A percentile compares a stretch with the other conserved stretches of the same genome.
Conservation (phyloP, 2,329 filamentous ascomycete genomes). For the Botrytis porri region DNA sequence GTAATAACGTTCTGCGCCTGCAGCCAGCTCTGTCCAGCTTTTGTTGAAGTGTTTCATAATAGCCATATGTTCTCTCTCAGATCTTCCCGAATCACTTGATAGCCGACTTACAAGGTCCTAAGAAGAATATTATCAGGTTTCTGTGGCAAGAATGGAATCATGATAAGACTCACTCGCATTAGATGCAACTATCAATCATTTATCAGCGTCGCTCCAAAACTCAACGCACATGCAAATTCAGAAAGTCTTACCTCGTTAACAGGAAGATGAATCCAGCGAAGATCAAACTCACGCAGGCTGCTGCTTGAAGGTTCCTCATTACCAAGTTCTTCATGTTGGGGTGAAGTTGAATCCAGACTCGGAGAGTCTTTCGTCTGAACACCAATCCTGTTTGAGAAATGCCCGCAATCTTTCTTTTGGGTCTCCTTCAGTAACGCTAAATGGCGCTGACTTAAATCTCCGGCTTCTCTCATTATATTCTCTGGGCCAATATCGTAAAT, state of each 20-base stretch:
- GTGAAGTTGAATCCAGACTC: background rate
- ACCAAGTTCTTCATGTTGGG: background rate
- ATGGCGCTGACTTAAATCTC: background rate
- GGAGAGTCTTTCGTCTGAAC: background rate
- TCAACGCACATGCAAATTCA: background rate
- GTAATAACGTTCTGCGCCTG: background rate
- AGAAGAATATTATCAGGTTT: background rate
- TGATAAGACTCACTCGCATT: background rate
- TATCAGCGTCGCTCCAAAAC: background rate
- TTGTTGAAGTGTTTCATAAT: background rate
- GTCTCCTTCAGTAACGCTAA: background rate
- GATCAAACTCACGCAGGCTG: background rate
- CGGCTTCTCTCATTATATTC: background rate
- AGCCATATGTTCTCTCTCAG: background rate
- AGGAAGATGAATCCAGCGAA: background rate
- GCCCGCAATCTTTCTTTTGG: background rate
- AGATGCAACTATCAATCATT: background rate
- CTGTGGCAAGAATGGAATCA: background rate
- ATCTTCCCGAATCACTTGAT: background rate
- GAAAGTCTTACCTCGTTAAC: background rate
- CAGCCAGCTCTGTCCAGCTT: background rate
- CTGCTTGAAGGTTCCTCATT: too few relatives aligned
- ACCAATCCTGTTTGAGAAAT: fast-evolving
- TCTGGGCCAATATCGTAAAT: background rate
- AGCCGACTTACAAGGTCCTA: background rate